Percentiles rank a stretch among this genome's conserved stretches.
Conservation (phyloP, 192 early-diverging fungal genomes). For the Haplosporangium gracile region DNA sequence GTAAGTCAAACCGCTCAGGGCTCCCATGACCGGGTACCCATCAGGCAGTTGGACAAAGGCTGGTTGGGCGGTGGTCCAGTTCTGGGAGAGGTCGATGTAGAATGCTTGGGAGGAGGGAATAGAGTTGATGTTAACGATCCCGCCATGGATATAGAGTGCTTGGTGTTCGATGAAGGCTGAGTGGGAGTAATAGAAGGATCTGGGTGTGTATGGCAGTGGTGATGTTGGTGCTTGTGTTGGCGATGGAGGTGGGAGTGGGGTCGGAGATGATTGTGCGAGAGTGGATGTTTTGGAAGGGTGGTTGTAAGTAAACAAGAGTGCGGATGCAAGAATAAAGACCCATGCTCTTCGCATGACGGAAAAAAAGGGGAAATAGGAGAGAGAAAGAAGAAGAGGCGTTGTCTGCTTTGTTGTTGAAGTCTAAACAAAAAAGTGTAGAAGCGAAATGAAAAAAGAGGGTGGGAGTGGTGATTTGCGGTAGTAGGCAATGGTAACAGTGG, state of each 20-base stretch:
- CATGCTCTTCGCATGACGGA: not conserved
- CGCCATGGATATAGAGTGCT: conserved; percentile 17
- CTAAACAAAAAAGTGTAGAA: not conserved
- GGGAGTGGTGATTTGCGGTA: no score
- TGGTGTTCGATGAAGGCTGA: conserved; percentile 10
- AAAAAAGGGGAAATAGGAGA: not conserved
- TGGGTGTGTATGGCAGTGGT: not conserved
- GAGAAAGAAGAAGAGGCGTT: not conserved
- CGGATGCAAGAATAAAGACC: not conserved
- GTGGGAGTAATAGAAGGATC: not conserved
- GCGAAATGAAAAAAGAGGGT: not conserved
- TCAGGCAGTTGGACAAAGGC: not conserved
- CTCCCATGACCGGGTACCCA: not conserved
- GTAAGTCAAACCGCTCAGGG: not conserved
- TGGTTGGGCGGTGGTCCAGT: conserved; percentile 13
- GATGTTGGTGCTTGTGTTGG: no score
- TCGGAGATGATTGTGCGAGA: not conserved
- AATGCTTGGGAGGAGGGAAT: conserved; percentile 9
- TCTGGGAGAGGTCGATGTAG: conserved; percentile 21
- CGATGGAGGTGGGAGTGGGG: no score
- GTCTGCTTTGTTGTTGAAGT: not conserved
- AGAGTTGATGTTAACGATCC: not conserved
- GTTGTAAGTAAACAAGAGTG: not conserved
- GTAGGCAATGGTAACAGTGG: no score
- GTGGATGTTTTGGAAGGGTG: not conserved